Percentiles rank a stretch among this genome's conserved stretches.
These are phyloP conservation scores for Vanilla planifolia DNA, from an alignment of 106 monocot genomes.

Conservation along the genomic window DNA sequence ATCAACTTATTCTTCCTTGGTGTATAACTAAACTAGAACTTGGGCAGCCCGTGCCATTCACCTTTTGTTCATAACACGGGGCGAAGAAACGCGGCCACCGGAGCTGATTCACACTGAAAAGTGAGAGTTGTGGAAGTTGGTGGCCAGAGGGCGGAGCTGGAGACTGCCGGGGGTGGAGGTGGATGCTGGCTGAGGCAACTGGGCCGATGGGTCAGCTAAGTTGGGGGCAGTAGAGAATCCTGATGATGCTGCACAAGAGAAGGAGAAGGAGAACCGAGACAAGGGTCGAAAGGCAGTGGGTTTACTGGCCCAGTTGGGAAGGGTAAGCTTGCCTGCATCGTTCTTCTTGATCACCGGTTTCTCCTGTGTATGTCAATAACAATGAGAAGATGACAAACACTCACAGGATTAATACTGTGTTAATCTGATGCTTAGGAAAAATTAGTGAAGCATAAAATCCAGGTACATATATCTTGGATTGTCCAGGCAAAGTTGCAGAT, in stretches of 20 bases:
- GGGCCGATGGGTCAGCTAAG: not conserved
- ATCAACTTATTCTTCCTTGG: too few relatives aligned
- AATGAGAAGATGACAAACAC: not conserved
- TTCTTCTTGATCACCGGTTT: not conserved
- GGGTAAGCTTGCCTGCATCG: not conserved
- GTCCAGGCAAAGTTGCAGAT: too few relatives aligned
- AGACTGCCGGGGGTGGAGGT: not conserved
- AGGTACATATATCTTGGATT: too few relatives aligned
- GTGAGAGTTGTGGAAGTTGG: too few relatives aligned
- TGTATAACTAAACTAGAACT: too few relatives aligned
- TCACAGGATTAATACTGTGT: not conserved
- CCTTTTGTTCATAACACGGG: too few relatives aligned
- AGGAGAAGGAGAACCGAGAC: too few relatives aligned
- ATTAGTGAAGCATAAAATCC: too few relatives aligned
- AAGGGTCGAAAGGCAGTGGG: not conserved
- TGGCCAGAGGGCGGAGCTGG: not conserved
- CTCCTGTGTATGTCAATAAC: not conserved
- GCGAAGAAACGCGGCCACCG: too few relatives aligned
- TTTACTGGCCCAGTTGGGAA: not conserved
- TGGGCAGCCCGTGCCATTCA: too few relatives aligned
- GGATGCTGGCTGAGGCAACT: not conserved
- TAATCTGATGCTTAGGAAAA: too few relatives aligned
- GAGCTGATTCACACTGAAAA: too few relatives aligned
- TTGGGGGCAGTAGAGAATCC: not conserved
- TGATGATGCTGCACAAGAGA: conserved; percentile 10